Base-by-base conservation (phyloP, 495 filamentous ascomycete genomes). In the Cladorrhinum samala region DNA sequence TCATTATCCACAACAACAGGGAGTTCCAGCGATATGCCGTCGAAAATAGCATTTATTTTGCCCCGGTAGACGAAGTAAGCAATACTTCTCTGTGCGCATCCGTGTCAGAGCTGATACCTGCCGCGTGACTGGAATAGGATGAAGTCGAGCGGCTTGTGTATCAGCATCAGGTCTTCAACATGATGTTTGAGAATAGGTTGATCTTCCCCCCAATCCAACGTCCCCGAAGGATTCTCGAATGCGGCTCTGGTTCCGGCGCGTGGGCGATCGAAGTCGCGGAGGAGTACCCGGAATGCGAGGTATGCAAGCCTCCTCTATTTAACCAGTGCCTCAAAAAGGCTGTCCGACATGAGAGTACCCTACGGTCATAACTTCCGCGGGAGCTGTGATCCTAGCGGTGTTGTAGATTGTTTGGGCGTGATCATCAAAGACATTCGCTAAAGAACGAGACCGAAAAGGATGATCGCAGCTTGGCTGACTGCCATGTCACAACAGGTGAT, bases 11-110 rank as follows among this genome's bases (percentile, higher is more conserved):
- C 58, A 76, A 87, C 59, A 81, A 82, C 62, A 78, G 88, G 61
- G 75, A 78, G 20, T 93, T 82, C 68, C 88, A 93, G 59, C 80
- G 79, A 60, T 84, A 82, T 69, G 81, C 88, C 23, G 69, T 96
- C 50, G 81, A 88, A 30, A 77, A 88, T 53, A 73, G 72, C 33
- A 81, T 84, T 56, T 91, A 89, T 60, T 86, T 89, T 57, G 82
- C 83, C 27, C 92, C 92, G 1, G 75, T 93, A 18, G 92, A 97
- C 69, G 86, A 92, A 73, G 92, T 94, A 77, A 66, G 73, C 64
- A 24, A 49, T 49, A 49, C 24, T 49, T 46, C 48, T 53, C n/a
- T 25, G 49, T 40, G 44, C 36, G 54, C 54, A 43, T 17, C 50
- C 53, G 50, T 40, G 25, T 46, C 25, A 5, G 25, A 16, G 9